phyloP scores from a whole-genome alignment of 2,329 filamentous ascomycete genomes.

The Colletotrichum lindemuthianum region DNA sequence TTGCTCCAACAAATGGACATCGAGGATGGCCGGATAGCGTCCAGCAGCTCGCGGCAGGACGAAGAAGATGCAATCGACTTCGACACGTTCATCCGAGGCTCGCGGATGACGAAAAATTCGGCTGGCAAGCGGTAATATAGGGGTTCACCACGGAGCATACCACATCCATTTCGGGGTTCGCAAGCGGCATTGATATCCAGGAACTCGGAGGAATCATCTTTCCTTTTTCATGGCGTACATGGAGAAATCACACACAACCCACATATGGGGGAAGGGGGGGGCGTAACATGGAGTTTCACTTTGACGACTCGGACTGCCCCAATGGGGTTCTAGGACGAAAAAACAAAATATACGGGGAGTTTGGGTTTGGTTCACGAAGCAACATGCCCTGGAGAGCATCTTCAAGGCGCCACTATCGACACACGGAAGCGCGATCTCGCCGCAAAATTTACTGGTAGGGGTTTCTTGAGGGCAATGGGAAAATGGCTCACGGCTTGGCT shows the following conservation, averaged over 20 bases:
- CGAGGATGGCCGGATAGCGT: slow-evolving; percentile 19
- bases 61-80: not conserved
- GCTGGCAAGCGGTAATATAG: slow-evolving; percentile 16
- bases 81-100: not conserved
- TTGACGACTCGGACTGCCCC: slow-evolving; percentile 18
- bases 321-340: slow-evolving; percentile 28
- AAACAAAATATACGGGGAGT: not conserved
- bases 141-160: not conserved
- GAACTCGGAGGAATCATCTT: no score
- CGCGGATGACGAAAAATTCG: slow-evolving; percentile 20
- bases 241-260: not conserved
- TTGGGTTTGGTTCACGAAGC: slow-evolving; percentile 2
- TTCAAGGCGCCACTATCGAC: not conserved
- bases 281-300: slow-evolving; percentile 9
- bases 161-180: slow-evolving; percentile 7
- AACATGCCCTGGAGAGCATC: slow-evolving; percentile 5
- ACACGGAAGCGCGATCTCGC: no score
- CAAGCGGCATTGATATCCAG: slow-evolving; percentile 10
- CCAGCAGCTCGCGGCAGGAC: slow-evolving; percentile 1
- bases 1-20: slow-evolving; percentile 18
- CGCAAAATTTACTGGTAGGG: no score
- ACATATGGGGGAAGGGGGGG: not conserved
- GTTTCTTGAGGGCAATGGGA: no score
- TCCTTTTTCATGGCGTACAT: not conserved
- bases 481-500: no score